A percentile compares a stretch with the other conserved stretches of the same genome.
Evolutionary conservation across 176 grass and related monocot species (phyloP).

Genomic region (Puccinellia tenuiflora): DNA sequence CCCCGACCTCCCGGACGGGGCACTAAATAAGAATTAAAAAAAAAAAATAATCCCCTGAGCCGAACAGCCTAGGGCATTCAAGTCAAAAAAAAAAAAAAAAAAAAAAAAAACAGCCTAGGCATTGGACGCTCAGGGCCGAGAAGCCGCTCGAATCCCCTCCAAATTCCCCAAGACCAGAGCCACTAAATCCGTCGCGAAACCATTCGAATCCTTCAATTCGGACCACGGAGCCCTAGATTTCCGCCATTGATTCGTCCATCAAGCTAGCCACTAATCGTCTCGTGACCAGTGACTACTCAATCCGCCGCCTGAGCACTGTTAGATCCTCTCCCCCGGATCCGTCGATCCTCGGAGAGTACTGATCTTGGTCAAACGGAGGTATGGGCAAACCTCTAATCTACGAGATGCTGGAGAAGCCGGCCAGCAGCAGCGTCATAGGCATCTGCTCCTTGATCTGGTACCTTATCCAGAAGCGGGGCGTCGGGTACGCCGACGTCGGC

Average conservation of each 20-base stretch:
- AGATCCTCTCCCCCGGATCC: not conserved
- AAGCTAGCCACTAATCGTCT: not conserved
- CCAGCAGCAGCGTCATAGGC: conserved; percentile 67
- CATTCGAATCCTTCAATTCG: conserved; percentile 11
- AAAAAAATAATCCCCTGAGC: not conserved
- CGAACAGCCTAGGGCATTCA: conserved; percentile 31
- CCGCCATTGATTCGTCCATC: not conserved
- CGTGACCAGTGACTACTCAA: not conserved
- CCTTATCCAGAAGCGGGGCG: conserved; percentile 81
- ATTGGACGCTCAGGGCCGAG: conserved; percentile 1
- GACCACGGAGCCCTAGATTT: not conserved
- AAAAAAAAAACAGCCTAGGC: conserved; percentile 18
- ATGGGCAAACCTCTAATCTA: conserved; percentile 93
- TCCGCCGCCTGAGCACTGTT: not conserved
- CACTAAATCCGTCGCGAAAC: not conserved
- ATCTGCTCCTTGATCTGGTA: conserved; percentile 91
- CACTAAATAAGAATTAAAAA: not conserved
- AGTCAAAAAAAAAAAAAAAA: not conserved
- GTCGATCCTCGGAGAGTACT: not conserved
- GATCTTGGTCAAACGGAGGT: not conserved
- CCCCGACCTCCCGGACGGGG: no score
- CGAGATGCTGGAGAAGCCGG: conserved; percentile 91
- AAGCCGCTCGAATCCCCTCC: conserved; percentile 36
- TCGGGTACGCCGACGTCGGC: conserved; percentile 82
- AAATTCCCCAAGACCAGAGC: conserved; percentile 24